Evolutionary conservation across 352 stramenopile genomes (phyloP).

Genomic region (Thraustochytrium striatum): DNA sequence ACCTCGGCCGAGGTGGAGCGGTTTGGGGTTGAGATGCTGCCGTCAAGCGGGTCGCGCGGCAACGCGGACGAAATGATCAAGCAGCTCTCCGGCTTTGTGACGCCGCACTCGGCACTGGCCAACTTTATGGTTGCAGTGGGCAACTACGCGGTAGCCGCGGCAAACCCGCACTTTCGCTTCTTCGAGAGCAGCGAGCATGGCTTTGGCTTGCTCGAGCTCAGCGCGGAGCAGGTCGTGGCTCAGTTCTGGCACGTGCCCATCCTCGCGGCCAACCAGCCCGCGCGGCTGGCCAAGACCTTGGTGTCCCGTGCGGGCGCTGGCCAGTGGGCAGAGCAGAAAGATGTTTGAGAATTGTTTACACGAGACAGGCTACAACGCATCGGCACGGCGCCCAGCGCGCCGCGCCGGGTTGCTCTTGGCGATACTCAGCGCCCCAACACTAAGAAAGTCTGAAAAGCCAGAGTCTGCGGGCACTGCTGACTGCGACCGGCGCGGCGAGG

Average conservation of each 20-base stretch:
- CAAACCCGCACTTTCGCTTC: conserved; percentile 22
- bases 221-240: background rate
- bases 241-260: background rate
- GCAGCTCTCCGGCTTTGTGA: background rate
- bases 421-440: too few relatives aligned
- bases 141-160: background rate
- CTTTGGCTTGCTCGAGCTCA: background rate
- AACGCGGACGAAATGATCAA: background rate
- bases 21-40: conserved; percentile 6
- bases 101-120: background rate
- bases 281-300: too few relatives aligned
- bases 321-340: too few relatives aligned
- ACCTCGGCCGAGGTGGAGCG: background rate
- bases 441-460: too few relatives aligned
- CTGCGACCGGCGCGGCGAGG: too few relatives aligned
- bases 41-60: conserved; percentile 10
- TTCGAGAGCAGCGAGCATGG: conserved; percentile 2
- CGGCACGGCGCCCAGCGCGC: too few relatives aligned
- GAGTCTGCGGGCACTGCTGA: too few relatives aligned
- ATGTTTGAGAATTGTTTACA: too few relatives aligned
- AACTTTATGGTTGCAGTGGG: background rate
- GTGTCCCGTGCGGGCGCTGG: too few relatives aligned
- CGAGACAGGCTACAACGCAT: too few relatives aligned
- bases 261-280: too few relatives aligned
- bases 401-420: too few relatives aligned